These are phyloP conservation scores for Fomitopsis schrenkii DNA, from an alignment of 1,284 basidiomycete species.

Conservation along the genomic window DNA sequence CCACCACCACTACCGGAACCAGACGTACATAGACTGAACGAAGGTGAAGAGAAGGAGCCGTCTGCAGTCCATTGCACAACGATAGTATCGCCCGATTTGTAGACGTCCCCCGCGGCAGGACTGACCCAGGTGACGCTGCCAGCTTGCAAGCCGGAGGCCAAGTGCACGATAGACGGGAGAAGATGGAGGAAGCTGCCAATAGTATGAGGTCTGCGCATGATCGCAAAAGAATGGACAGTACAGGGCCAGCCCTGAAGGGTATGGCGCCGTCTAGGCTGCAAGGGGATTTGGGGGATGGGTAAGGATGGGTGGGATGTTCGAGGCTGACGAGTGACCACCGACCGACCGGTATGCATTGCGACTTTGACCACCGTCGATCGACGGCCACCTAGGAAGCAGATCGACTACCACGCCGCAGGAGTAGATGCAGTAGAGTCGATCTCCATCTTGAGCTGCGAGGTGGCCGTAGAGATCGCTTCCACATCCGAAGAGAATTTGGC, in stretches of 20 bases:
- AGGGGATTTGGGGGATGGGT: not conserved
- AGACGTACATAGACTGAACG: conserved; percentile 23
- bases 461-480: conserved; percentile 18
- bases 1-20: not conserved
- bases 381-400: not conserved
- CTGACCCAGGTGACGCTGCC: conserved; percentile 24
- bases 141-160: conserved; percentile 2
- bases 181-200: not conserved
- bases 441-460: conserved; percentile 36
- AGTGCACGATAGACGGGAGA: conserved; percentile 1
- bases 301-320: not conserved
- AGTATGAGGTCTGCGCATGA: conserved; percentile 10
- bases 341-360: not conserved
- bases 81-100: conserved; percentile 26
- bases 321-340: not conserved
- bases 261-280: conserved; percentile 4
- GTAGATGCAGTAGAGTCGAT: conserved; percentile 56
- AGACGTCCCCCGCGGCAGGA: conserved; percentile 25
- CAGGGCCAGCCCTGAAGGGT: conserved; percentile 9
- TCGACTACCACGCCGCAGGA: conserved; percentile 14
- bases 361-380: not conserved
- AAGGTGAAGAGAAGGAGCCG: conserved; percentile 20
- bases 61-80: conserved; percentile 26
- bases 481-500: conserved; percentile 34
- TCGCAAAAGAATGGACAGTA: conserved; percentile 1